Evolutionary conservation across 2,329 filamentous ascomycete species (phyloP).

Genomic region (Arthrobotrys musiformis): DNA sequence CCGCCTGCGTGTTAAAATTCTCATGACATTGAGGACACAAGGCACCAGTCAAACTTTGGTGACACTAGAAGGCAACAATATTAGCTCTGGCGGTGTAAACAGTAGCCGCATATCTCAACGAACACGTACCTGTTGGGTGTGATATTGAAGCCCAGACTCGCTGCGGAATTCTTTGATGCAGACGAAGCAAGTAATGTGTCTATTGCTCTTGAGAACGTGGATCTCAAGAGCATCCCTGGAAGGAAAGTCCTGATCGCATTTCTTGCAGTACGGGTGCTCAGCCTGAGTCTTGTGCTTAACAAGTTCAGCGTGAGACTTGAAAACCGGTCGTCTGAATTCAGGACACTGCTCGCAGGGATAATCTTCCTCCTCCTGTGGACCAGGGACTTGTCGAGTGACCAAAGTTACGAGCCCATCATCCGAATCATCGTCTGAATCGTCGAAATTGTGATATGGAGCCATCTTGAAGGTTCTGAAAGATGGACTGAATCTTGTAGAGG

Average conservation of each 20-base stretch:
- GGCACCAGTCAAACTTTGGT: conserved; percentile 30
- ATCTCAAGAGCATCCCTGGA: conserved; percentile 39
- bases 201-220: conserved; percentile 55
- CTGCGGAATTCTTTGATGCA: conserved; percentile 57
- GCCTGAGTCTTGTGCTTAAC: conserved; percentile 52
- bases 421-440: conserved; percentile 55
- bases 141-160: conserved; percentile 52
- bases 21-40: conserved; percentile 56
- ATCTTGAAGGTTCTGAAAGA: not conserved
- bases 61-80: conserved; percentile 34
- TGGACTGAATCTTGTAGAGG: not conserved
- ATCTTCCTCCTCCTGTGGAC: not conserved
- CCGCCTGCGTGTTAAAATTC: conserved; percentile 53
- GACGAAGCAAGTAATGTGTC: conserved; percentile 57
- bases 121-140: conserved; percentile 57
- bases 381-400: not conserved
- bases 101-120: not conserved
- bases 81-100: not conserved
- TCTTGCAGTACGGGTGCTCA: conserved; percentile 53
- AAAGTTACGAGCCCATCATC: conserved; percentile 26
- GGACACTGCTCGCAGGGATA: conserved; percentile 29
- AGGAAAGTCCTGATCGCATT: conserved; percentile 57
- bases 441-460: conserved; percentile 21
- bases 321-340: conserved; percentile 9
- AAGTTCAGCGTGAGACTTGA: conserved; percentile 44